Evolutionary conservation across 2,329 filamentous ascomycete species (phyloP), one percentile per base, ranked within the genome.

Genomic region (Coniochaeta sp.): DNA sequence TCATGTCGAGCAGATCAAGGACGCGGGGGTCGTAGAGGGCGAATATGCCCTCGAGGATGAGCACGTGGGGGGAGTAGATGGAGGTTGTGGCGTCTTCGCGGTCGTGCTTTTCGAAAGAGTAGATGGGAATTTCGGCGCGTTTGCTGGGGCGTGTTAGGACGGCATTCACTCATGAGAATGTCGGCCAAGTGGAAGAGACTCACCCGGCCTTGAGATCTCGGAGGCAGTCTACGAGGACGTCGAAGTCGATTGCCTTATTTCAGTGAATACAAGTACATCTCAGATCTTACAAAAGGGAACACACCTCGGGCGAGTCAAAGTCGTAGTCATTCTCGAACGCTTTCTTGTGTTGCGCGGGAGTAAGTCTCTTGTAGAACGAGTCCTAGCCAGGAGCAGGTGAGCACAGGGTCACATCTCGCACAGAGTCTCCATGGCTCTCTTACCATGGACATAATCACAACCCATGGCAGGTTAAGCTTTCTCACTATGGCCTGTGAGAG

Each of bases 401-500:
- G 38, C 20, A 26, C 20, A 42, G 51, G 33, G 50, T 8, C 24
- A 46, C 24, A 24, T 30, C 12, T 14, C 14, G 9, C 6, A 31
- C 30, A 48, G 33, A 57, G 49, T n/a, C n/a, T n/a, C n/a, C n/a
- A n/a, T n/a, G 8, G 7, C 5, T 18, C n/a, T 64, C 73, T 64
- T 78, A 92, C 90, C 86, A 99, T 97, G 38, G 91, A 95, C 61
- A 99, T 71, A 69, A 99, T 96, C 48, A 96, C 91, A 55, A 99
- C 94, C 92, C 94, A 99, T 52, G 94, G 94, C 57, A 99, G 74
- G 70, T 94, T 96, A 61, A 99, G 74, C 62, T 88, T 86, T 61
- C 82, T 86, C 57, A 97, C 89, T 60, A 99, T 96, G 57, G 92
- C 90, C 66, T 95, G 82, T 28, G 94, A 91, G 51, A 99, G 74